Evolutionary conservation across 345 rosid genomes (phyloP), one percentile per base, ranked within the genome.

Genomic region (Lagerstroemia speciosa): DNA sequence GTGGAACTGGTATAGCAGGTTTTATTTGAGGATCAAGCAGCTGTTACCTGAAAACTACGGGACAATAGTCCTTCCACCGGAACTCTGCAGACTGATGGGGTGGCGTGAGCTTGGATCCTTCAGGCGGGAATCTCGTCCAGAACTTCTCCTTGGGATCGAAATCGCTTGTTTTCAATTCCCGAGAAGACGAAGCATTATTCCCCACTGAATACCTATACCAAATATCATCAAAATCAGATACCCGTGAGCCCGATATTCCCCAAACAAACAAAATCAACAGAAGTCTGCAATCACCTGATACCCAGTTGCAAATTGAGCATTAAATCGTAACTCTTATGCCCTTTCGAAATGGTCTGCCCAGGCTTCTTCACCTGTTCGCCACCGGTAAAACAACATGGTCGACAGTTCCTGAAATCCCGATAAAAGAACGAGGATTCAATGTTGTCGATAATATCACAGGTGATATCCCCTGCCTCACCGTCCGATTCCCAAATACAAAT

Each of bases 391-490:
- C 95, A 89, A 50, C 90, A 88, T 2, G 97, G 87, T 29, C 84
- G 85, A 62, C 78, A 84, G 74, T 83, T 80, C 78, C 84, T 80
- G 65, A 94, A 92, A 78, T 86, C 93, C 72, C 75, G 69, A 33
- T 85, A 91, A 43, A 91, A 79, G 80, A 84, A 79, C 0, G 92
- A 84, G 5, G 97, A 90, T 71, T 82, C 83, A 67, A 89, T 89
- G 78, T 84, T 88, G 75, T 91, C 95, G 65, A 94, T 81, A 20
- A 94, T 88, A 65, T 91, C 98, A 71, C 98, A 92, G 22, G 99
- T 91, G n/a, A 94, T 91, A 75, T 94, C 99, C 9, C 99, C 99
- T 22, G 98, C 99, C 64, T 94, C 99, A 0, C 99, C 99, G 65
- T 94, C 99, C 6, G 93, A 85, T 62, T 94, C 99, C 99, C 99